phyloP scores from a whole-genome alignment of 441 rosid species.

The Corymbia calophylla region DNA sequence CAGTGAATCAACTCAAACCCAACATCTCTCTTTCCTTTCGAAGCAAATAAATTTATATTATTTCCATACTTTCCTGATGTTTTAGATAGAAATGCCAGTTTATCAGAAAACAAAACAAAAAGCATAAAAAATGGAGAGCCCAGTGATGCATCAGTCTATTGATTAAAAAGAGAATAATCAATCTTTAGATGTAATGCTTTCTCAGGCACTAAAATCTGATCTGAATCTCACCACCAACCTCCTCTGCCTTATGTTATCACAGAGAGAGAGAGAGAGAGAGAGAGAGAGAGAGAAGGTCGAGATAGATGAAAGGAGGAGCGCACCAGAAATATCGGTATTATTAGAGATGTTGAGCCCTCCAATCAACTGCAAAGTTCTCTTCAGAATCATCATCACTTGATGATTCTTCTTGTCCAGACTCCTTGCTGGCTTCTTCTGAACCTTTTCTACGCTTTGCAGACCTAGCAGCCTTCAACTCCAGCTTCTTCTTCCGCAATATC shows the following conservation, averaged over 20 bases:
- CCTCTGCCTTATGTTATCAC: not conserved
- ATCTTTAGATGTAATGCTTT: not conserved
- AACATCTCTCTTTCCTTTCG: not conserved
- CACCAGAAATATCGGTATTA: not conserved
- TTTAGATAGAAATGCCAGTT: not conserved
- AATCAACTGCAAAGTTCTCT: constrained; percentile 69
- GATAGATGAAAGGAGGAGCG: not conserved
- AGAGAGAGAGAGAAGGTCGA: not conserved
- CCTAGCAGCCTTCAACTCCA: constrained; percentile 65
- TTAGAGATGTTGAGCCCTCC: constrained; percentile 97
- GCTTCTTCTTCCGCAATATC: constrained; percentile 49
- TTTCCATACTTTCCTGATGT: not conserved
- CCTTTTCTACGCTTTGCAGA: constrained; percentile 45
- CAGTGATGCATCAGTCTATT: not conserved
- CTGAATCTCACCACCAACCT: not conserved
- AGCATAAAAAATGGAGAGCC: not conserved
- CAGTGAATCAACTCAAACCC: not conserved
- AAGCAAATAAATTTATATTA: not conserved
- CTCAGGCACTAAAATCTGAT: not conserved
- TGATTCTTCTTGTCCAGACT: constrained; percentile 35
- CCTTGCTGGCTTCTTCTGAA: constrained; percentile 28
- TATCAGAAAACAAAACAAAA: not conserved
- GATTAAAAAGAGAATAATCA: not conserved
- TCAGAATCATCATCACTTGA: constrained; percentile 55
- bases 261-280: not conserved